These are phyloP conservation scores for Choiromyces venosus DNA, from an alignment of 495 filamentous ascomycete genomes.

Conservation along the genomic window DNA sequence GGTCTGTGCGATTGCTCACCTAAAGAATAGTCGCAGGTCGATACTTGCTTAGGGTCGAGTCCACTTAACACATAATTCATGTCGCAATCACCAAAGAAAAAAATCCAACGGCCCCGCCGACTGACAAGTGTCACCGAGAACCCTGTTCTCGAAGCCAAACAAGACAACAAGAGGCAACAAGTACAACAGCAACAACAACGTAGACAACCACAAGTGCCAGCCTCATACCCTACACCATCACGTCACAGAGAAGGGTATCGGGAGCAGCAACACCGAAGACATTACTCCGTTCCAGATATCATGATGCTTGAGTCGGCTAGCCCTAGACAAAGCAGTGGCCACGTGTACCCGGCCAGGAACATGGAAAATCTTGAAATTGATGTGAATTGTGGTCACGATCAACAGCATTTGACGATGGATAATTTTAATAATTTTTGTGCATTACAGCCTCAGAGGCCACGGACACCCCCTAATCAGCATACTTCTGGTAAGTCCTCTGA, in stretches of 20 bases:
- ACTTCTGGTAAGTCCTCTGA: conserved; percentile 27
- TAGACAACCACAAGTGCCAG: conserved; percentile 21
- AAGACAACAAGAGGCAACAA: conserved; percentile 32
- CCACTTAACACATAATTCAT: conserved; percentile 21
- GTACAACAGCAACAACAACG: conserved; percentile 20
- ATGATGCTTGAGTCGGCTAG: conserved; percentile 39
- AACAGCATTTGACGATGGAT: conserved; percentile 23
- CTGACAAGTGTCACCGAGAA: conserved; percentile 36
- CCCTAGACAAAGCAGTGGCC: conserved; percentile 30
- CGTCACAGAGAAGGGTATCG: conserved; percentile 21
- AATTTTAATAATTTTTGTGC: conserved; percentile 27
- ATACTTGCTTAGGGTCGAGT: conserved; percentile 19
- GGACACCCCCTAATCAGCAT: conserved; percentile 26
- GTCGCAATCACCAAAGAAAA: conserved; percentile 39
- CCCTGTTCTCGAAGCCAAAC: conserved; percentile 38
- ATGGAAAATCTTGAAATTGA: conserved; percentile 28
- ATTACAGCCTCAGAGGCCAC: conserved; percentile 26
- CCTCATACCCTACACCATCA: conserved; percentile 27
- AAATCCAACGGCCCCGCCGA: conserved; percentile 37
- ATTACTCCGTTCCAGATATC: conserved; percentile 36
- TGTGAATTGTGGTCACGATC: conserved; percentile 23
- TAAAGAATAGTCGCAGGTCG: conserved; percentile 18
- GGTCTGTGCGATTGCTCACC: conserved; percentile 2
- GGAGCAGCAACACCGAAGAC: conserved; percentile 34
- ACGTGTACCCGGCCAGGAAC: conserved; percentile 22